Percentiles rank a stretch among this genome's conserved stretches.
Conservation (phyloP, 352 stramenopile species). For the Globisporangium radiosum region DNA sequence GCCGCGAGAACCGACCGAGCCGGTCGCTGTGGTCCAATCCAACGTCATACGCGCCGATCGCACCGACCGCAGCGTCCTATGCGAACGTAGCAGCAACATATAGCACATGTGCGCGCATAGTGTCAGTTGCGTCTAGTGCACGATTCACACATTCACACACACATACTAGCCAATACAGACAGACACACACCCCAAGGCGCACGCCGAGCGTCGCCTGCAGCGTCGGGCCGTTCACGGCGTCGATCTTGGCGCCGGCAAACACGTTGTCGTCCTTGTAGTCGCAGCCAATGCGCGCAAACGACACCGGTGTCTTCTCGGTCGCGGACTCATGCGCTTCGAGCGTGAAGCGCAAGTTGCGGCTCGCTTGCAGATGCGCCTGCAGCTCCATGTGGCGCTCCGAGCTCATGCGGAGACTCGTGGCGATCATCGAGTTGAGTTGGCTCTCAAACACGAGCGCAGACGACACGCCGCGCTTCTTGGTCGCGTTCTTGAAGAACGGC, state of each 20-base stretch:
- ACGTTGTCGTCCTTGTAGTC: constrained; percentile 40
- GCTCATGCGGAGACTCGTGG: constrained; percentile 51
- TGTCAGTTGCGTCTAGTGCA: too few species aligned
- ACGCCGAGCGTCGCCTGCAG: constrained; percentile 52
- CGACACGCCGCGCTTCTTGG: constrained; percentile 64
- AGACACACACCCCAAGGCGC: constrained; percentile 26
- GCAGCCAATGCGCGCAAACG: constrained; percentile 65
- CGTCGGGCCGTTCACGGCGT: constrained; percentile 74
- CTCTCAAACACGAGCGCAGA: constrained; percentile 58
- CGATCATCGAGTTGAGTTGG: constrained; percentile 63
- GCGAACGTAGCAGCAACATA: neutral
- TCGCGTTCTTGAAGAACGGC: constrained; percentile 64
- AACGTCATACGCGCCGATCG: constrained; percentile 70
- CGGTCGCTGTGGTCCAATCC: constrained; percentile 72
- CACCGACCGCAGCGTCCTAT: constrained; percentile 32
- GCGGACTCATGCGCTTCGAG: constrained; percentile 66
- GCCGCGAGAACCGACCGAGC: constrained; percentile 51
- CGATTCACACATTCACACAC: too few species aligned
- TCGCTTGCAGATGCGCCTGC: constrained; percentile 60
- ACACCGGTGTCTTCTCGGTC: constrained; percentile 56
- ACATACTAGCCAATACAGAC: neutral
- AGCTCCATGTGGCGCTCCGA: constrained; percentile 63
- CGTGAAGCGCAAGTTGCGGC: constrained; percentile 48
- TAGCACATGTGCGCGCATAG: too few species aligned
- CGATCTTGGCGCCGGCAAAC: constrained; percentile 65